Conservation (phyloP, 345 rosid species). For the Trapa incisa region DNA sequence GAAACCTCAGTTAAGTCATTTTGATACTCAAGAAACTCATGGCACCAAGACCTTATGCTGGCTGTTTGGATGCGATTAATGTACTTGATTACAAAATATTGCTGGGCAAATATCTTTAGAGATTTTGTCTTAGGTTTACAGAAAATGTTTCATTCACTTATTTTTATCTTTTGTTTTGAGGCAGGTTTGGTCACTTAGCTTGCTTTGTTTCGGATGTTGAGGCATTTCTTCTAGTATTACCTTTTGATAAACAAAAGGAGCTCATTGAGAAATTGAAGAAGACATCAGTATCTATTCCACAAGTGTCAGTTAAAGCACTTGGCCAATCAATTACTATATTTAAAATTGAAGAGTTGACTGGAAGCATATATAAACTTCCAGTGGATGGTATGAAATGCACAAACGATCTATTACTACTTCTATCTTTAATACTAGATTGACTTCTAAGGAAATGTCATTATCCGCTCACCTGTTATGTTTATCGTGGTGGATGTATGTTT, state of each 20-base stretch:
- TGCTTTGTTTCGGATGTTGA: conserved; percentile 78
- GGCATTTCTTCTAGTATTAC: conserved; percentile 52
- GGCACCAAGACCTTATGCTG: not conserved
- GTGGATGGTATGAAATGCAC: conserved; percentile 29
- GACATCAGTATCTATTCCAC: conserved; percentile 23
- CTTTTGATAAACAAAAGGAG: conserved; percentile 43
- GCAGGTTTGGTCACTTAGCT: conserved; percentile 93
- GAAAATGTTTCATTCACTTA: not conserved
- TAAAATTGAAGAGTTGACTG: conserved; percentile 62
- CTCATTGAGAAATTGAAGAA: conserved; percentile 41
- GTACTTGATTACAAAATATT: not conserved
- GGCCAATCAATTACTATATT: conserved; percentile 57
- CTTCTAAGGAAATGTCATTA: not conserved
- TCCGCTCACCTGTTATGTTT: not conserved
- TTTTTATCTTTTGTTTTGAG: not conserved
- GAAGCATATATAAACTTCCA: conserved; percentile 35
- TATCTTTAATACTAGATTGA: not conserved
- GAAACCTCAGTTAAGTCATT: not conserved
- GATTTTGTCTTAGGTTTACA: too few relatives aligned
- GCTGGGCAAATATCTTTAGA: not conserved
- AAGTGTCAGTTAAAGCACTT: conserved; percentile 43
- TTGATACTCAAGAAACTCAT: not conserved
- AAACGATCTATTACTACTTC: not conserved
- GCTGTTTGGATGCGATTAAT: not conserved
- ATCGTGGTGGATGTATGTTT: not conserved